phyloP scores from a whole-genome alignment of 805 yeast species.

The Blastobotrys mokoenaii region DNA sequence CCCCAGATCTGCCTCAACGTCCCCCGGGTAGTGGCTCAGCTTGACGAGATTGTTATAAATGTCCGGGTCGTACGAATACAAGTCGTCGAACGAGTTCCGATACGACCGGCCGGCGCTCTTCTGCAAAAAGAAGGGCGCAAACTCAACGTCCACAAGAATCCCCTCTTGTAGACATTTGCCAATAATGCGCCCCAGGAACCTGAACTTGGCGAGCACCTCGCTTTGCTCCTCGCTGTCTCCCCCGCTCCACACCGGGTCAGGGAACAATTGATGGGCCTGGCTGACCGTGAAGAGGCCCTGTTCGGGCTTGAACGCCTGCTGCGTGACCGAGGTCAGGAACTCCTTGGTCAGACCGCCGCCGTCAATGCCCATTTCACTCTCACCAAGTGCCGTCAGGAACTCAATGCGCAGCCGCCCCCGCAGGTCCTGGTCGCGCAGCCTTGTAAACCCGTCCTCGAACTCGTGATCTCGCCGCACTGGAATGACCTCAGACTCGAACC shows the following conservation, averaged over 20 bases:
- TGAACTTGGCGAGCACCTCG: constrained; percentile 33
- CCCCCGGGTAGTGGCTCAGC: constrained; percentile 44
- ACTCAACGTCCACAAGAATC: constrained; percentile 69
- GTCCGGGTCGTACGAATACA: constrained; percentile 59
- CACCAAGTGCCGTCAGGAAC: constrained; percentile 63
- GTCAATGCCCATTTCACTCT: constrained; percentile 80
- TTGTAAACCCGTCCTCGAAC: constrained; percentile 66
- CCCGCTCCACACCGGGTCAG: constrained; percentile 49
- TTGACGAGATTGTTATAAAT: constrained; percentile 58
- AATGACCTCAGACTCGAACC: constrained; percentile 13
- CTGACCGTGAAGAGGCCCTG: constrained; percentile 37
- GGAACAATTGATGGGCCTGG: constrained; percentile 57
- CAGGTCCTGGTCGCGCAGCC: constrained; percentile 10
- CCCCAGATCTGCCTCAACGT: constrained; percentile 48
- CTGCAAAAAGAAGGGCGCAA: constrained; percentile 78
- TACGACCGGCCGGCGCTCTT: constrained; percentile 45
- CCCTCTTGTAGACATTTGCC: constrained; percentile 87
- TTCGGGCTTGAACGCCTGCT: constrained; percentile 51
- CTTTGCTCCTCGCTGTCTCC: constrained; percentile 17
- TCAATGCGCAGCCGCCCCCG: constrained; percentile 1
- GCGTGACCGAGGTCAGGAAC: constrained; percentile 63
- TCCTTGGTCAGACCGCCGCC: constrained; percentile 97
- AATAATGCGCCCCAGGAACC: constrained; percentile 71
- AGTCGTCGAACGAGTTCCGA: constrained; percentile 65
- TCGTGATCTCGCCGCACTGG: constrained; percentile 48